A percentile compares a stretch with the other conserved stretches of the same genome.
Conservation (phyloP, 2,329 filamentous ascomycete genomes). For the Fusarium luffae region DNA sequence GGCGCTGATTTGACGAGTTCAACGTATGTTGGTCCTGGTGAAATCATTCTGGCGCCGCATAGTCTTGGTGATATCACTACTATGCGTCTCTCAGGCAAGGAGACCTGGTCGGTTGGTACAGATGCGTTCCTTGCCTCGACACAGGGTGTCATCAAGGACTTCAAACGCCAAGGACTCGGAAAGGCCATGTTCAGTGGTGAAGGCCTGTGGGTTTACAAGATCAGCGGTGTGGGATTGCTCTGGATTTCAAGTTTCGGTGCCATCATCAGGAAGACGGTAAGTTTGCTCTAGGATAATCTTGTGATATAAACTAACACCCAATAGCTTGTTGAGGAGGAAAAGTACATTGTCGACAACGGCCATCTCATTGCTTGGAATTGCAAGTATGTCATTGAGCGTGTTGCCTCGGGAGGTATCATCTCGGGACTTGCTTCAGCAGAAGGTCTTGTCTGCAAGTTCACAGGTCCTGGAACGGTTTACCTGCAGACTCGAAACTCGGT, state of each 20-base stretch:
- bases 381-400: slow-evolving; percentile 90
- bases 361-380: slow-evolving; percentile 97
- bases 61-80: slow-evolving; percentile 87
- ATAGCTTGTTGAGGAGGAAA: slow-evolving; percentile 74
- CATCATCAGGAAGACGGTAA: slow-evolving; percentile 92
- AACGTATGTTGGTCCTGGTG: slow-evolving; percentile 88
- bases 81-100: slow-evolving; percentile 76
- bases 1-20: slow-evolving; percentile 84
- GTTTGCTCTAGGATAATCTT: slow-evolving; percentile 43
- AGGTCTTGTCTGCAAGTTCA: slow-evolving; percentile 94
- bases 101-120: slow-evolving; percentile 85
- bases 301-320: slow-evolving; percentile 14
- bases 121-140: slow-evolving; percentile 90
- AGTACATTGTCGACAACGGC: slow-evolving; percentile 92
- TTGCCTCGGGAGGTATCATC: slow-evolving; percentile 92
- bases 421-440: slow-evolving; percentile 85
- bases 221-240: slow-evolving; percentile 81
- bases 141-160: slow-evolving; percentile 86
- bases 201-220: slow-evolving; percentile 89
- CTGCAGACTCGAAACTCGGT: slow-evolving; percentile 90
- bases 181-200: slow-evolving; percentile 97
- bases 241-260: slow-evolving; percentile 96
- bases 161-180: slow-evolving; percentile 84
- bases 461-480: slow-evolving; percentile 89
- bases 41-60: slow-evolving; percentile 84